A percentile compares a stretch with the other conserved stretches of the same genome.
phyloP scores from a whole-genome alignment of 805 yeast genomes.

The Zygotorulaspora florentina region DNA sequence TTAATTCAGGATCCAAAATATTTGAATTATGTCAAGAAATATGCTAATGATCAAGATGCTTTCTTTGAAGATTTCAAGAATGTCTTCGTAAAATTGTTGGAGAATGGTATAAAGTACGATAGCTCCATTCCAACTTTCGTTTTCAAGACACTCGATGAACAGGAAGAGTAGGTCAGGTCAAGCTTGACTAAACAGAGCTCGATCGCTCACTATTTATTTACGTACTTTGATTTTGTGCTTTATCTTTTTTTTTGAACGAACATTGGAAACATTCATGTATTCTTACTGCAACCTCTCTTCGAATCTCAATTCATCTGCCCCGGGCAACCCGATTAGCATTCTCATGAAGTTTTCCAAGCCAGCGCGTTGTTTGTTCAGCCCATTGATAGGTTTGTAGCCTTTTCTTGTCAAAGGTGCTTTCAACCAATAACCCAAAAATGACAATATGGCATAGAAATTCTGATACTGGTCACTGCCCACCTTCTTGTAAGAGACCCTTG shows the following conservation, averaged over 20 bases:
- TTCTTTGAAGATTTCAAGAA: slow-evolving; percentile 62
- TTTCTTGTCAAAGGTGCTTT: slow-evolving; percentile 94
- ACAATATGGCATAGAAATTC: slow-evolving; percentile 75
- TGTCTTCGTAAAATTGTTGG: slow-evolving; percentile 68
- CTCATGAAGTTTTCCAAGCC: slow-evolving; percentile 90
- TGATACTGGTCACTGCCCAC: slow-evolving; percentile 48
- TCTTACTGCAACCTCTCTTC: slow-evolving; percentile 63
- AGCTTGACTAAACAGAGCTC: background rate
- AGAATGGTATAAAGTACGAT: slow-evolving; percentile 70
- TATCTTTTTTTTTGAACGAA: too few relatives aligned
- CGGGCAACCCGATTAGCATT: slow-evolving; percentile 83
- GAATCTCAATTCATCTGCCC: slow-evolving; percentile 86
- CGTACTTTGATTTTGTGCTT: too few relatives aligned
- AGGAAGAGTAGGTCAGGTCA: slow-evolving; percentile 33
- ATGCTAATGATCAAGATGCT: slow-evolving; percentile 58
- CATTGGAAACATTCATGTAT: background rate
- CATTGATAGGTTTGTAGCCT: slow-evolving; percentile 86
- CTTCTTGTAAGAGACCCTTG: slow-evolving; percentile 77
- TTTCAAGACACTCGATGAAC: slow-evolving; percentile 70
- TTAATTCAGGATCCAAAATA: slow-evolving; percentile 58
- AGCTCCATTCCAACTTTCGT: slow-evolving; percentile 39
- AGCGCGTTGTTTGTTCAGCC: slow-evolving; percentile 89
- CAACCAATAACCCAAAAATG: slow-evolving; percentile 90
- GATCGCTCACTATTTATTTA: slow-evolving; percentile 1
- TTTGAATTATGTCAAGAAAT: slow-evolving; percentile 56